Base-by-base conservation (phyloP, 352 stramenopile genomes). In the Thalassiosira hispida region DNA sequence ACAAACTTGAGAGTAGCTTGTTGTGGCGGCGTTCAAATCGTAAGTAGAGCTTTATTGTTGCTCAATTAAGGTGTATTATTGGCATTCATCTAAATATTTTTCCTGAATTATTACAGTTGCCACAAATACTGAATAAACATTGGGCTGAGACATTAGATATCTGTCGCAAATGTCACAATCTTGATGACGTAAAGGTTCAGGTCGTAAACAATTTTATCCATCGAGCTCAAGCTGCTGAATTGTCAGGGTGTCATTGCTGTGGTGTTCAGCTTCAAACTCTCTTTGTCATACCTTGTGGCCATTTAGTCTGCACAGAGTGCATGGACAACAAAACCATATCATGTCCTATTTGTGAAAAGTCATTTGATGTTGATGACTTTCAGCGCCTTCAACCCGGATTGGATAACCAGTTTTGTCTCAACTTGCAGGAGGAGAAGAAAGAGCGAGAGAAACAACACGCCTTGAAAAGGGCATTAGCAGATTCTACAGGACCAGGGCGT, bases 261-360 rank as follows among this genome's bases (percentile, higher is more conserved):
- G 87, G 79, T 7, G 84, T 96, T 1, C 74, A 95, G 27, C 71
- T 98, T 2, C 93, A 96, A 57, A 84, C 96, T 42, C 83, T 98
- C 0, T 95, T 98, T 85, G 81, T 98, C 12, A 86, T 97, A 14
- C 95, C 95, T 12, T 98, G 96, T 78, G 95, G 94, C 1, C 87
- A 97, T 81, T 75, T 98, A 12, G 90, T 96, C 49, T 98, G 96
- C 75, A 93, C 95, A 0, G 96, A 98, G 72, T 98, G 96, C 65
- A 86, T 97, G 2, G 91, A 97, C 83, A 89, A 93, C 35, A 81
- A 63, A 53, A 90, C 35, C 63, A 76, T 0, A 44, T 88, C 49
- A 85, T 96, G 2, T 77, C 73, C 69, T 18, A 51, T 81, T 22
- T 93, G 90, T 53, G 44, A 79, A 5, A 60, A 75, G 56, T 4